Evolutionary conservation across 495 filamentous ascomycete species (phyloP).

Genomic region (Schizothecium vesticola): DNA sequence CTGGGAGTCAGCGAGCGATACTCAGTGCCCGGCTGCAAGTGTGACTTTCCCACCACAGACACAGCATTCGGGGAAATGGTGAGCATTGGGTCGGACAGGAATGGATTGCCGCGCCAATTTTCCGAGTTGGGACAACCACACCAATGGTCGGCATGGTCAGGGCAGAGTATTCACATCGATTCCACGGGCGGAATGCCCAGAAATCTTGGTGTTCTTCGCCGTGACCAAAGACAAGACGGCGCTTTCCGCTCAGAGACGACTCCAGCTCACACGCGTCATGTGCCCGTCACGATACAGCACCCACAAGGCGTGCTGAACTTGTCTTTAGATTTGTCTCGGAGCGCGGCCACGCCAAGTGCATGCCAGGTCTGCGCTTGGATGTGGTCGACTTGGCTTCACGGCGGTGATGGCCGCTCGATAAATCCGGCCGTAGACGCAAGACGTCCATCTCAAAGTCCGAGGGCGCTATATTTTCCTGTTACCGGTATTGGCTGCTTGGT

Average conservation of each 20-base stretch:
- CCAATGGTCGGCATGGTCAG: background rate
- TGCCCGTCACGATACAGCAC: background rate
- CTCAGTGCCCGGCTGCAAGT: background rate
- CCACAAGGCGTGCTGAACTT: background rate
- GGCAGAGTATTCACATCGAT: background rate
- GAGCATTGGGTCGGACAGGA: background rate
- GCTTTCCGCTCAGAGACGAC: background rate
- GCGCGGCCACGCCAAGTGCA: background rate
- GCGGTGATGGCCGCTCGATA: background rate
- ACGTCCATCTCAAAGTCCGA: constrained; percentile 18
- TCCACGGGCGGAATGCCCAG: background rate
- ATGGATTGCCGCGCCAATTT: background rate
- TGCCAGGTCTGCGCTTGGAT: background rate
- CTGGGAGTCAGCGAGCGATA: background rate
- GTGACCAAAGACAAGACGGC: background rate
- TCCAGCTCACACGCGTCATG: background rate
- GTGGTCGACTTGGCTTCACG: background rate
- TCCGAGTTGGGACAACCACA: background rate
- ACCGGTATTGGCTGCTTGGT: constrained; percentile 13
- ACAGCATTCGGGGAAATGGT: background rate
- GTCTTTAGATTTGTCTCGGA: background rate
- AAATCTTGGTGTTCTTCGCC: background rate
- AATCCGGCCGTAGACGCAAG: background rate
- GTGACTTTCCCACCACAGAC: background rate
- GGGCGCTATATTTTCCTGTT: constrained; percentile 24